Conservation (phyloP, 371 early-diverging fungal genomes). For the Cokeromyces recurvatus region DNA sequence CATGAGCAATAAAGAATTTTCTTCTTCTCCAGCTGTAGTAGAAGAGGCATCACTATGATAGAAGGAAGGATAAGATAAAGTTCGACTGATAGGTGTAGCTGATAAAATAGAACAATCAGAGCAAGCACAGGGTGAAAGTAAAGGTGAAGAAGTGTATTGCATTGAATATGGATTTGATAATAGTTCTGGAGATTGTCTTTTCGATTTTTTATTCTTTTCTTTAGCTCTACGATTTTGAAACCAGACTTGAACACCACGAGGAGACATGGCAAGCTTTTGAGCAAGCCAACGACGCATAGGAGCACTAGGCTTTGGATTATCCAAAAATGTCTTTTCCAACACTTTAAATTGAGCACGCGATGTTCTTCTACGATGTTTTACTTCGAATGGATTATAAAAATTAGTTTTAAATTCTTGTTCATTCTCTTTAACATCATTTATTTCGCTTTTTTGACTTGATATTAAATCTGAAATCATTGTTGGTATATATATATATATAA, state of each 20-base stretch:
- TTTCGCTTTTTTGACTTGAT: no score
- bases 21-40: constrained; percentile 15
- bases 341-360: constrained; percentile 63
- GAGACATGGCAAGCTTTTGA: constrained; percentile 74
- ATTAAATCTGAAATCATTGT: no score
- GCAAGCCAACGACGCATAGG: constrained; percentile 62
- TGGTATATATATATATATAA: no score
- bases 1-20: constrained; percentile 6
- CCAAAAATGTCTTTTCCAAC: constrained; percentile 64
- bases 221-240: constrained; percentile 97
- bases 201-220: constrained; percentile 13
- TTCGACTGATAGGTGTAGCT: constrained; percentile 17
- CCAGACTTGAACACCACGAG: constrained; percentile 94
- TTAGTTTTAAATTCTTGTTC: constrained; percentile 27
- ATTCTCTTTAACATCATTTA: no score
- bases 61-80: constrained; percentile 15
- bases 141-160: background rate
- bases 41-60: constrained; percentile 14
- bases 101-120: background rate
- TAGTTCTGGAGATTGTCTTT: background rate
- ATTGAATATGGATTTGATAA: background rate
- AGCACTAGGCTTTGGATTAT: constrained; percentile 72
- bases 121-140: background rate
- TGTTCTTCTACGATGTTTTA: constrained; percentile 71
- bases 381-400: constrained; percentile 74